Conservation (phyloP, 75 land plant genomes). For the Cryptomeria japonica region DNA sequence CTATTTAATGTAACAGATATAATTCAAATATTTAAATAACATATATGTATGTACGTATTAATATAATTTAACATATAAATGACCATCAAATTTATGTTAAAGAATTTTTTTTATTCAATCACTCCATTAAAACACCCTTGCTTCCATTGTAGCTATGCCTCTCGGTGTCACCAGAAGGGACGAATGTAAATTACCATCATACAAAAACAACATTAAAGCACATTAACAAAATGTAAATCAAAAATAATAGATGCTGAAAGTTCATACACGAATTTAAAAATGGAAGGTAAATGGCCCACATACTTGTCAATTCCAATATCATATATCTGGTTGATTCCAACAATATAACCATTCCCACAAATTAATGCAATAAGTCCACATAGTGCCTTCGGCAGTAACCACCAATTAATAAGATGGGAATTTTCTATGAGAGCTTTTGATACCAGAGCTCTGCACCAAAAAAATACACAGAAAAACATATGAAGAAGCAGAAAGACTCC, state of each 20-base stretch:
- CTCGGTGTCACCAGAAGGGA: background rate
- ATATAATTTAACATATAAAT: too few relatives aligned
- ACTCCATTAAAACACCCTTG: too few relatives aligned
- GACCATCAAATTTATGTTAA: too few relatives aligned
- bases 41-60: too few relatives aligned
- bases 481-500: background rate
- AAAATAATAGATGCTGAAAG: conserved; percentile 15
- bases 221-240: background rate
- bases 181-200: background rate
- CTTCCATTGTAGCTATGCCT: too few relatives aligned
- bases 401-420: conserved; percentile 75
- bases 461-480: background rate
- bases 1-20: too few relatives aligned
- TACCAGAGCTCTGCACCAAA: conserved; percentile 74
- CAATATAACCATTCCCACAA: conserved; percentile 97
- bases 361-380: conserved; percentile 84
- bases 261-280: conserved; percentile 3
- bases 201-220: background rate
- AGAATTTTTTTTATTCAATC: too few relatives aligned
- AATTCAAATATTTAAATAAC: too few relatives aligned
- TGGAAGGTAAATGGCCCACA: conserved; percentile 13
- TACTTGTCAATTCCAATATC: conserved; percentile 97
- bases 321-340: conserved; percentile 96
- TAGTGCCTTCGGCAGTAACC: conserved; percentile 75
- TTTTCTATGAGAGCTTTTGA: conserved; percentile 87